These are phyloP conservation scores for Globisporangium canariense DNA, from an alignment of 352 stramenopile genomes.

Conservation along the genomic window DNA sequence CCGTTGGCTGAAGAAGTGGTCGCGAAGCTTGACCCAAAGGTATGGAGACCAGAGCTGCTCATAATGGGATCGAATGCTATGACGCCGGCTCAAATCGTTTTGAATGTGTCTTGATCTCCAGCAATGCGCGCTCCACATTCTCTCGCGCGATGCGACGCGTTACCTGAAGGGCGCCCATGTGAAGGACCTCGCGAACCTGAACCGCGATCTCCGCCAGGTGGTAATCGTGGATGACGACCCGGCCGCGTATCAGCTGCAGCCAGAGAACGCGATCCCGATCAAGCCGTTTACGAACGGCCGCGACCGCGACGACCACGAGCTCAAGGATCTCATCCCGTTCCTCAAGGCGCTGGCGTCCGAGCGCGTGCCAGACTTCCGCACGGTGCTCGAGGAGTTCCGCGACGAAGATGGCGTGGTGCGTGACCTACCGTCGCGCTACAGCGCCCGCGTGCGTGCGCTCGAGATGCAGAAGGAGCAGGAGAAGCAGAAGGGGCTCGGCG, in stretches of 20 bases:
- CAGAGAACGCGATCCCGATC: slow-evolving; percentile 81
- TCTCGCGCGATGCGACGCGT: slow-evolving; percentile 78
- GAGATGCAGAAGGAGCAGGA: slow-evolving; percentile 82
- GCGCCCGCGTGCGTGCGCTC: slow-evolving; percentile 67
- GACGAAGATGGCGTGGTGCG: slow-evolving; percentile 78
- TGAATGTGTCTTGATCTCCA: slow-evolving; percentile 6
- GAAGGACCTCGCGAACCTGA: slow-evolving; percentile 79
- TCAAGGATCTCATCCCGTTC: slow-evolving; percentile 84
- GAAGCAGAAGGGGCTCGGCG: slow-evolving; percentile 79
- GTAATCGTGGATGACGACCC: slow-evolving; percentile 85
- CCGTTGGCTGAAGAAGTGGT: slow-evolving; percentile 80
- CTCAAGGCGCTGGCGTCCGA: slow-evolving; percentile 78
- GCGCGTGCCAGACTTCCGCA: slow-evolving; percentile 71
- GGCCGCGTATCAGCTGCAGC: slow-evolving; percentile 76
- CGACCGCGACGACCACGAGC: slow-evolving; percentile 73
- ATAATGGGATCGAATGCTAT: neutral
- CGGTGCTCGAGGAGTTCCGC: slow-evolving; percentile 73
- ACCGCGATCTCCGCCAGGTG: slow-evolving; percentile 77
- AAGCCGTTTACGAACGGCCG: slow-evolving; percentile 75
- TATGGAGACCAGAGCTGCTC: slow-evolving; percentile 12
- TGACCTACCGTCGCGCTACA: slow-evolving; percentile 75
- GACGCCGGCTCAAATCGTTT: neutral
- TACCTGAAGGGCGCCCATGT: slow-evolving; percentile 83
- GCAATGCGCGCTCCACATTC: slow-evolving; percentile 75
- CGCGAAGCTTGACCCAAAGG: slow-evolving; percentile 76